Evolutionary conservation across 176 grass and related monocot genomes (phyloP).

Genomic region (Typha latifolia): DNA sequence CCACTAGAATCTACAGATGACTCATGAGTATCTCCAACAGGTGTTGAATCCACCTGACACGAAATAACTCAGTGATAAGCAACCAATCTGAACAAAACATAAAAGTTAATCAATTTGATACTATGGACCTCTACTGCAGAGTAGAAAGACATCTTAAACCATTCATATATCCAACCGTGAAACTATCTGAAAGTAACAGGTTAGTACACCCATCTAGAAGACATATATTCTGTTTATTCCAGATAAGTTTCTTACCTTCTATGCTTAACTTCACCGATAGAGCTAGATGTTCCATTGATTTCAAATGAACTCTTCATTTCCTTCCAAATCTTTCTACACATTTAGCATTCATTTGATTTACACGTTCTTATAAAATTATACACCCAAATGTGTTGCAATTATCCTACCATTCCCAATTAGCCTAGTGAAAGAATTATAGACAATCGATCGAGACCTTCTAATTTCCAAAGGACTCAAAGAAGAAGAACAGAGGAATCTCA

Average conservation of each 20-base stretch:
- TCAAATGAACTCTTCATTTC: too few species aligned
- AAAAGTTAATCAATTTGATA: constrained; percentile 6
- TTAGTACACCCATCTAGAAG: not conserved
- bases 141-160: not conserved
- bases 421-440: not conserved
- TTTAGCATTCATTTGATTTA: too few species aligned
- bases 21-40: constrained; percentile 5
- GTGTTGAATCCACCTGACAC: constrained; percentile 18
- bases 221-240: not conserved
- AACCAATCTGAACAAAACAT: constrained; percentile 6
- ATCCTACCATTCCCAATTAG: too few species aligned
- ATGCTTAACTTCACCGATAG: not conserved
- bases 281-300: not conserved
- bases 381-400: too few species aligned
- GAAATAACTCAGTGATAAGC: not conserved
- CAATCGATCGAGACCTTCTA: not conserved
- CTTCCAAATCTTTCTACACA: too few species aligned
- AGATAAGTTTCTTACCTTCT: not conserved
- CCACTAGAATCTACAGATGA: constrained; percentile 7
- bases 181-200: not conserved
- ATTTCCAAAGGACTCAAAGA: not conserved
- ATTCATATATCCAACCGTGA: not conserved
- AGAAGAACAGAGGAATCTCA: constrained; percentile 10
- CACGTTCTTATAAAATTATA: too few species aligned
- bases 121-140: not conserved